Conservation (phyloP, 768 basidiomycete species). For the Podaxis sp. region DNA sequence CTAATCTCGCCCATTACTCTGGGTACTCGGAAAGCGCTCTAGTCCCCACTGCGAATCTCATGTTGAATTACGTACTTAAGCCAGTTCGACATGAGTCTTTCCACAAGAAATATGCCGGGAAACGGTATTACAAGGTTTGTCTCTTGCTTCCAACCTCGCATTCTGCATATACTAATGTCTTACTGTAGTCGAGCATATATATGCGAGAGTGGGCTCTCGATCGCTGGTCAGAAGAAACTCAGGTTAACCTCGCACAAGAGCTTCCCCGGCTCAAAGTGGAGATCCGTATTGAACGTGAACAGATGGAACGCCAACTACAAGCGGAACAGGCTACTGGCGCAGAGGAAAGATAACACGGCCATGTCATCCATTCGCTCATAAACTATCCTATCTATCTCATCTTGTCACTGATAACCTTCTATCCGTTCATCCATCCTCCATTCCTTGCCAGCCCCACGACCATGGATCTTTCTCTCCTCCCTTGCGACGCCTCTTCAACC, state of each 20-base stretch:
- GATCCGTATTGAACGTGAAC: constrained; percentile 38
- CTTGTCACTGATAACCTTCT: constrained; percentile 1
- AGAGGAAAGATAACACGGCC: constrained; percentile 8
- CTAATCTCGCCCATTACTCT: constrained; percentile 91
- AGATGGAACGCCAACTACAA: constrained; percentile 23
- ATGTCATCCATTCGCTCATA: neutral
- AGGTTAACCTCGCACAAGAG: constrained; percentile 56
- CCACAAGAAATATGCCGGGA: constrained; percentile 89
- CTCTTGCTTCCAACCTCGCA: neutral
- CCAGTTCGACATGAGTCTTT: constrained; percentile 80
- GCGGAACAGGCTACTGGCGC: constrained; percentile 7
- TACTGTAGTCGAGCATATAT: constrained; percentile 67
- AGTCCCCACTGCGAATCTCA: constrained; percentile 84
- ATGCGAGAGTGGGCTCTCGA: constrained; percentile 83
- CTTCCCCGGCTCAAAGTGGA: constrained; percentile 56
- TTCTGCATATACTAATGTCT: neutral
- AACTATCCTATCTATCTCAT: constrained; percentile 12
- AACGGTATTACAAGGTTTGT: constrained; percentile 80
- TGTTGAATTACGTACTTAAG: constrained; percentile 89
- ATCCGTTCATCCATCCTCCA: constrained; percentile 1
- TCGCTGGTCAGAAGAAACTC: constrained; percentile 61
- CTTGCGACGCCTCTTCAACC: constrained; percentile 11
- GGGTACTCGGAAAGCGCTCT: constrained; percentile 85
- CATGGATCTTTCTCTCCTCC: constrained; percentile 2
- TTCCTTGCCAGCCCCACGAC: neutral